These are phyloP conservation scores for Penicillium sp. DNA, from an alignment of 2,329 filamentous ascomycete genomes.

Conservation along the genomic window DNA sequence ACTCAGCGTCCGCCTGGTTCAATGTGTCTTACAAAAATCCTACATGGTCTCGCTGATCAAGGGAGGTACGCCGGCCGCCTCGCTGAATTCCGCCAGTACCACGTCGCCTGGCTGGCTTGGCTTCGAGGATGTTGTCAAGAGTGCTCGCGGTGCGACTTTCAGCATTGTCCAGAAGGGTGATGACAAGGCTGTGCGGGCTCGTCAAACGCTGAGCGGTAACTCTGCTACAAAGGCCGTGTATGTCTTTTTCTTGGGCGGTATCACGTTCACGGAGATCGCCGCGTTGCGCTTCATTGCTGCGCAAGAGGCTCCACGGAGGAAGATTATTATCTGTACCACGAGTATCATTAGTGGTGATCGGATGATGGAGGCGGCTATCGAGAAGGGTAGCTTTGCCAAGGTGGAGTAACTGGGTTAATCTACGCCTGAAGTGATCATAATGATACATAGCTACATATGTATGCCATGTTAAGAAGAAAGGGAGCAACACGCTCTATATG, in stretches of 20 bases:
- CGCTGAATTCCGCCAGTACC: conserved; percentile 51
- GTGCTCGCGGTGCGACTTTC: conserved; percentile 83
- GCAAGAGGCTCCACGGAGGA: conserved; percentile 75
- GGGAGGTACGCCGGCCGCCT: conserved; percentile 55
- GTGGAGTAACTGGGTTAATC: conserved; percentile 17
- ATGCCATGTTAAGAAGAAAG: neutral
- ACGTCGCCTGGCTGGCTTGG: conserved; percentile 82
- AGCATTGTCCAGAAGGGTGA: conserved; percentile 90
- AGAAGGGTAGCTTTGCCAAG: conserved; percentile 62
- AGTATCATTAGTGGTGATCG: conserved; percentile 84
- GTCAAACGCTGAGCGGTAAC: conserved; percentile 74
- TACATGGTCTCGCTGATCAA: conserved; percentile 70
- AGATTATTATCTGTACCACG: conserved; percentile 89
- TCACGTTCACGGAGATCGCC: conserved; percentile 94
- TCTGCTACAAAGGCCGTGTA: conserved; percentile 80
- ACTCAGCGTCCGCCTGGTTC: conserved; percentile 83
- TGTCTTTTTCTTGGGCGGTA: conserved; percentile 96
- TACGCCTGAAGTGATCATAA: neutral
- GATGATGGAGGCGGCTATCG: conserved; percentile 82
- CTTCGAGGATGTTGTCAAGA: conserved; percentile 88
- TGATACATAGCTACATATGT: neutral
- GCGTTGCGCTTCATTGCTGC: conserved; percentile 85
- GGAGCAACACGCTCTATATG: neutral
- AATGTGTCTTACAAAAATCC: conserved; percentile 88
- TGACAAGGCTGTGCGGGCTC: conserved; percentile 85